Evolutionary conservation across 441 rosid genomes (phyloP), one percentile per base, ranked within the genome.

Genomic region (Populus hybrid): DNA sequence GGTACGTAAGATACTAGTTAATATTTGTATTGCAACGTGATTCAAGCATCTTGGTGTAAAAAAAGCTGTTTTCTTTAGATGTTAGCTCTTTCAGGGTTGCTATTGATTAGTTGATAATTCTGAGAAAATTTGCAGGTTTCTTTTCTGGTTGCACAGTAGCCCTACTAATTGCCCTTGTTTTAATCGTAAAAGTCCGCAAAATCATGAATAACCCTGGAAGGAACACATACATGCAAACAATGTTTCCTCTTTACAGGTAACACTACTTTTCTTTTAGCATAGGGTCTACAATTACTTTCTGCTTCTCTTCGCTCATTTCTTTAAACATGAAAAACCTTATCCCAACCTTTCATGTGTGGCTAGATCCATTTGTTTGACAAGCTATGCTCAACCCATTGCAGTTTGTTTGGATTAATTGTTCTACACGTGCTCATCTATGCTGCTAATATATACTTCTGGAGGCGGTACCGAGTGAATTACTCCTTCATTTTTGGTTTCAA

Each of bases 401-500:
- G 98, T 79, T 84, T 92, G 74, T 93, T 91, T 33, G 91, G 90
- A 2, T 91, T 90, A 83, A 79, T 91, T 28, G 92, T 89, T 64
- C 87, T 94, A 26, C 97, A 94, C 79, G 29, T 89, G 77, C 38
- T 90, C 33, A 79, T 87, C 84, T 93, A 87, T 75, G 97, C 94
- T 68, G 84, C 71, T 35, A 83, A 94, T 79, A 79, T 91, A 86
- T 95, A 82, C 86, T 93, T 75, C 78, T 95, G 97, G 99, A 90
- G 87, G 82, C 78, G 85, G 20, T 91, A 89, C 75, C 75, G 90
- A 75, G 89, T 94, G 42, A 95, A 94, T 56, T 94, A 91, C 40
- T 71, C 92, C 76, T 95, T 94, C 84, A 92, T 95, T 83, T 94
- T 94, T 65, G 95, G 97, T 45, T 92, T 92, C 90, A 93, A 90